Evolutionary conservation across 1,284 basidiomycete genomes (phyloP).

Genomic region (Psilocybe mexicana): DNA sequence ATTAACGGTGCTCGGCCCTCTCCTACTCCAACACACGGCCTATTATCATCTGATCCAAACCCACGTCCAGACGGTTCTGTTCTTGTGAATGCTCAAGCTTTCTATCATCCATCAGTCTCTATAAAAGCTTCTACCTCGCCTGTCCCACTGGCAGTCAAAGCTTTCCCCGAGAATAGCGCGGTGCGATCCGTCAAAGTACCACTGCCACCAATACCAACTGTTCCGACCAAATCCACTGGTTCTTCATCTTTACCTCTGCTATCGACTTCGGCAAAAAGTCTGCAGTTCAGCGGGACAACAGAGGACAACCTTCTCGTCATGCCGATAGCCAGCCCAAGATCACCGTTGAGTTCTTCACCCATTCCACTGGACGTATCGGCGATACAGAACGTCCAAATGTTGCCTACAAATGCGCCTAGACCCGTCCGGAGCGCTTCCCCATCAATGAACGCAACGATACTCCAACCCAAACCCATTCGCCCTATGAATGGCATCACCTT

Average conservation of each 20-base stretch:
- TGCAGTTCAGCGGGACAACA: neutral
- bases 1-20: conserved; percentile 18
- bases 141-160: conserved; percentile 4
- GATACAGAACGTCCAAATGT: neutral
- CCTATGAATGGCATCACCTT: conserved; percentile 19
- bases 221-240: conserved; percentile 3
- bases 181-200: neutral
- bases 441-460: conserved; percentile 1
- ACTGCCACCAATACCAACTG: conserved; percentile 1
- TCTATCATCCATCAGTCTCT: conserved; percentile 20
- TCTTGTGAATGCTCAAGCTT: conserved; percentile 11
- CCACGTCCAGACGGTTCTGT: neutral
- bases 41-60: neutral
- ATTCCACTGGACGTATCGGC: conserved; percentile 5
- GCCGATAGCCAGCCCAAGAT: neutral
- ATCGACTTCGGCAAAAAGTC: neutral
- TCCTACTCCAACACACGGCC: conserved; percentile 2
- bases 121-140: conserved; percentile 12
- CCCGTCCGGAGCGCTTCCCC: neutral
- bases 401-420: neutral
- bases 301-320: conserved; percentile 15
- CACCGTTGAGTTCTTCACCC: neutral
- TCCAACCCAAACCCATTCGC: conserved; percentile 21
- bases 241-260: neutral
- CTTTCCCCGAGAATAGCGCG: conserved; percentile 2